Conservation (phyloP, 148 eudicot species). For the Amaranthus hypochondriacus region DNA sequence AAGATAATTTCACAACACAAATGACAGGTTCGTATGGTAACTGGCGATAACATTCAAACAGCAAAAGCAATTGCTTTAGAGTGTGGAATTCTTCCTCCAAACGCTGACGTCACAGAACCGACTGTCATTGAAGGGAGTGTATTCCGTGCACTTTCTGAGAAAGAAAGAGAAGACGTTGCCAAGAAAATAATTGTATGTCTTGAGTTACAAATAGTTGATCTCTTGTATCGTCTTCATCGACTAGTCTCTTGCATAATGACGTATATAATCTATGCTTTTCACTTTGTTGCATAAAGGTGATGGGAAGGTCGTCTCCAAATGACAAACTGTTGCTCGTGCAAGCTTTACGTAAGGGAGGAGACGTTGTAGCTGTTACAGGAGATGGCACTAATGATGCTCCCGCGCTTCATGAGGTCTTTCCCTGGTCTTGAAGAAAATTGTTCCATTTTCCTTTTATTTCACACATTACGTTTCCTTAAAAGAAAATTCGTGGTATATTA, state of each 20-base stretch:
- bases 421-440: neutral
- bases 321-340: conserved; percentile 90
- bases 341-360: conserved; percentile 72
- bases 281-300: conserved; percentile 47
- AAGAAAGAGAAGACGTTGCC: conserved; percentile 62
- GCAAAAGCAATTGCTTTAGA: conserved; percentile 90
- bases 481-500: no score
- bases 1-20: neutral
- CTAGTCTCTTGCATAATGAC: neutral
- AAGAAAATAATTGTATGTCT: conserved; percentile 48
- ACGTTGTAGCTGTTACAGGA: conserved; percentile 94
- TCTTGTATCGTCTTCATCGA: neutral
- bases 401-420: conserved; percentile 86
- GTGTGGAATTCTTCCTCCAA: conserved; percentile 75
- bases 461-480: neutral
- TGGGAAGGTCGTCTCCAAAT: conserved; percentile 96
- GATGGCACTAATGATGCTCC: conserved; percentile 99
- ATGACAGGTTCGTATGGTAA: conserved; percentile 87
- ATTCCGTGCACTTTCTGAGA: conserved; percentile 71
- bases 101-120: conserved; percentile 46
- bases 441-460: neutral
- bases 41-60: conserved; percentile 92
- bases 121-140: conserved; percentile 65
- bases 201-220: neutral
- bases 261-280: conserved; percentile 2